Conservation (phyloP, 805 yeast species). For the Zygoascus bituminiphila region DNA sequence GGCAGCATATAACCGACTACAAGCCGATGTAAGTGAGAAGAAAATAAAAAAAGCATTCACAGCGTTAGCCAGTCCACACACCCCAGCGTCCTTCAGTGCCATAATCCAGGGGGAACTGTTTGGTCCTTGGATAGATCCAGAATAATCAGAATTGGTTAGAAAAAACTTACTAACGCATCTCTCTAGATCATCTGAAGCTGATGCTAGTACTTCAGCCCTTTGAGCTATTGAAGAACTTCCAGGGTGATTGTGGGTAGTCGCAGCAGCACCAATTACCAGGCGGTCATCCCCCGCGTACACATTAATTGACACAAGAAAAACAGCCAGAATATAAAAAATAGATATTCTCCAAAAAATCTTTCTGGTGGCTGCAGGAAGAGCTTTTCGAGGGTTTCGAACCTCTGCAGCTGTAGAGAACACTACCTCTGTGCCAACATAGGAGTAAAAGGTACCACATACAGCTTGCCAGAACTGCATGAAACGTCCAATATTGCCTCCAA, state of each 20-base stretch:
- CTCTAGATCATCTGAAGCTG: not conserved
- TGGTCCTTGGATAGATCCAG: slow-evolving; percentile 5
- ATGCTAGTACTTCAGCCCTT: not conserved
- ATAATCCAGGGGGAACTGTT: slow-evolving; percentile 39
- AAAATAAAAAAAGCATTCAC: slow-evolving; percentile 46
- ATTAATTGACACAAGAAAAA: slow-evolving; percentile 63
- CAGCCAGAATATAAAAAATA: slow-evolving; percentile 55
- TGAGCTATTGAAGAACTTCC: no score
- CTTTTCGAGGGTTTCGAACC: slow-evolving; percentile 69
- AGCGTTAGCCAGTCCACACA: slow-evolving; percentile 42
- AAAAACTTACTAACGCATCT: not conserved
- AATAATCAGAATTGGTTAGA: not conserved
- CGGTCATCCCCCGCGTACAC: slow-evolving; percentile 66
- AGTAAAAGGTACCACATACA: slow-evolving; percentile 56
- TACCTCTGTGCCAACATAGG: slow-evolving; percentile 76
- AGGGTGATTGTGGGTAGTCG: not conserved
- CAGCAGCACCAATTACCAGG: slow-evolving; percentile 18
- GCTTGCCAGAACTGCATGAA: slow-evolving; percentile 43
- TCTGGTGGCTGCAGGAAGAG: slow-evolving; percentile 69
- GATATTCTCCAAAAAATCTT: slow-evolving; percentile 66
- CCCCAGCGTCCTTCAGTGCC: slow-evolving; percentile 45
- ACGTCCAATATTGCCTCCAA: slow-evolving; percentile 43
- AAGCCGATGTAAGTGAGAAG: slow-evolving; percentile 50
- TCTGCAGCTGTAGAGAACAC: slow-evolving; percentile 82
- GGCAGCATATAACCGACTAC: slow-evolving; percentile 53